Conservation (phyloP, 805 yeast genomes). For the Metschnikowia lochheadii region DNA sequence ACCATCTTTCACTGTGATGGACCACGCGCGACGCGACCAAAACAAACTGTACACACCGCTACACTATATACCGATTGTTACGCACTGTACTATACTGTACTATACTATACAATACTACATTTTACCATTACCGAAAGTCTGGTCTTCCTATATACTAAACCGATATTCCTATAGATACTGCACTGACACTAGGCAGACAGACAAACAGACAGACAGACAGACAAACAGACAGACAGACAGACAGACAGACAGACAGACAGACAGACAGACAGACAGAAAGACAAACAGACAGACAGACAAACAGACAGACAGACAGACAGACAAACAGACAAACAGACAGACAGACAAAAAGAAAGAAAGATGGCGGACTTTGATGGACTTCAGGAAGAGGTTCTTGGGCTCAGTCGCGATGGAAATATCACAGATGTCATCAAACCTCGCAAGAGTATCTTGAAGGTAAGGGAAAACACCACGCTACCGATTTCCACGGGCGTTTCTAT, state of each 20-base stretch:
- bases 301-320: not conserved
- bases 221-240: too few species aligned
- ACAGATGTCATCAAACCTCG: conserved; percentile 8
- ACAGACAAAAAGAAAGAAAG: not conserved
- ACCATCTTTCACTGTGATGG: not conserved
- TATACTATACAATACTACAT: too few species aligned
- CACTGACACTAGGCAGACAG: too few species aligned
- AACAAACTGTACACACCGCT: too few species aligned
- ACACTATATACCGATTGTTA: too few species aligned
- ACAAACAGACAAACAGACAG: too few species aligned
- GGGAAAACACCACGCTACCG: conserved; percentile 13
- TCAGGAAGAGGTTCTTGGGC: not conserved
- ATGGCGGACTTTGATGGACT: not conserved
- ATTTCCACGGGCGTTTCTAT: conserved; percentile 1
- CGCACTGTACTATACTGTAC: too few species aligned
- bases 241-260: not conserved
- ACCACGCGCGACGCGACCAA: not conserved
- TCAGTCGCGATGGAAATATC: conserved; percentile 2
- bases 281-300: too few species aligned
- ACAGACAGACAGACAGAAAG: not conserved
- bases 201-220: not conserved
- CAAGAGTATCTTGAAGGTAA: conserved; percentile 14
- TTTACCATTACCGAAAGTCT: too few species aligned
- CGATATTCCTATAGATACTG: too few species aligned
- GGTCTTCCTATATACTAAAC: too few species aligned